Conservation (phyloP, 352 stramenopile species). For the Globisporangium radiosum region DNA sequence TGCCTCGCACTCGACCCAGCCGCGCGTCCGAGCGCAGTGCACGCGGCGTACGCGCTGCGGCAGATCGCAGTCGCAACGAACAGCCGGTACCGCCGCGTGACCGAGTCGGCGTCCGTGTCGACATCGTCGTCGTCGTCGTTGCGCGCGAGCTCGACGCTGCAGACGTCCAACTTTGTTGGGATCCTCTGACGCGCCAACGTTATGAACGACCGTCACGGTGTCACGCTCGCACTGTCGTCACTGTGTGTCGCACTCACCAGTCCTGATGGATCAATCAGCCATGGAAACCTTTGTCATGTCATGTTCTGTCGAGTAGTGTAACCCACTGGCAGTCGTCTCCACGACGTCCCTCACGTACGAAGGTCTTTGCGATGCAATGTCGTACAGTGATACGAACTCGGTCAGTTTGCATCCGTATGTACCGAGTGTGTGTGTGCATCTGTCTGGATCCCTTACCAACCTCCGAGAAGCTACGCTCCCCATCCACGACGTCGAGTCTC, state of each 20-base stretch:
- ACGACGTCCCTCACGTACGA: no score
- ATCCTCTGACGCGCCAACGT: background rate
- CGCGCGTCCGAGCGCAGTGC: slow-evolving; percentile 26
- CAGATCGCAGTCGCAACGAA: slow-evolving; percentile 10
- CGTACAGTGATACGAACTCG: no score
- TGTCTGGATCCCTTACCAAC: no score
- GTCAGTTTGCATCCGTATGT: no score
- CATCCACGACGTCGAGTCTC: no score
- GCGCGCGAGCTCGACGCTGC: background rate
- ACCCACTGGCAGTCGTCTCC: no score
- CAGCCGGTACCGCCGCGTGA: background rate
- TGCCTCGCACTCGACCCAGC: slow-evolving; percentile 28
- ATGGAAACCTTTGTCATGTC: no score
- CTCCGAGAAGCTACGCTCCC: no score
- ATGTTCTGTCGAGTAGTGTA: no score
- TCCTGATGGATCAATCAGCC: background rate
- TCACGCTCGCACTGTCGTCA: background rate
- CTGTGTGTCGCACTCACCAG: no score
- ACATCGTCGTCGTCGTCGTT: slow-evolving; percentile 3
- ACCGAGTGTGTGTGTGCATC: no score
- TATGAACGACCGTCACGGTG: background rate
- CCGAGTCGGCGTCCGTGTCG: slow-evolving; percentile 1
- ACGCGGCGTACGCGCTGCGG: slow-evolving; percentile 32
- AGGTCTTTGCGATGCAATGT: no score
- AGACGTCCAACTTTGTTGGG: slow-evolving; percentile 1